A percentile compares a stretch with the other conserved stretches of the same genome.
Conservation (phyloP, 1,284 basidiomycete species). For the Sanghuangporus sanghuang region DNA sequence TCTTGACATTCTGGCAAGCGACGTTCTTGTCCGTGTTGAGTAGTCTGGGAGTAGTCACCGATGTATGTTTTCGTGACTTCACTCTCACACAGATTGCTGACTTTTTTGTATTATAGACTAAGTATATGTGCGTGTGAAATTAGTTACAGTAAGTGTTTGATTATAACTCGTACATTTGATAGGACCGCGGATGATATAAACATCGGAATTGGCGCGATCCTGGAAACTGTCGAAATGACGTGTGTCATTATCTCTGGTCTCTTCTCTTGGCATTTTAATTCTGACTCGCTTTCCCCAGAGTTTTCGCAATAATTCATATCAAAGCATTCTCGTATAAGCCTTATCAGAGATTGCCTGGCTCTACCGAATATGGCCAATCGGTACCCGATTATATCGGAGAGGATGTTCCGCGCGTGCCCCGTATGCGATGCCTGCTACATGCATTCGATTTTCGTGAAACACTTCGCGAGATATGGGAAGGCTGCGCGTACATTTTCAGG, state of each 20-base stretch:
- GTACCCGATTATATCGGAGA: constrained; percentile 25
- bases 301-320: constrained; percentile 70
- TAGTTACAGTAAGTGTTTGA: neutral
- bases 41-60: constrained; percentile 60
- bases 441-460: constrained; percentile 67
- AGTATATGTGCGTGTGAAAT: neutral
- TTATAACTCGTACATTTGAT: neutral
- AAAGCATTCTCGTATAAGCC: constrained; percentile 70
- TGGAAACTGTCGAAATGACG: constrained; percentile 77
- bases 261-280: neutral
- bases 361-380: constrained; percentile 7
- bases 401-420: constrained; percentile 35
- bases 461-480: constrained; percentile 50
- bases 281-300: constrained; percentile 29
- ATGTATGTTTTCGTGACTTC: constrained; percentile 34
- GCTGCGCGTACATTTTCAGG: constrained; percentile 49
- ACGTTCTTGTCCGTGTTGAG: constrained; percentile 57
- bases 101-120: neutral
- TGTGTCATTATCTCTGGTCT: constrained; percentile 29
- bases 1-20: constrained; percentile 79
- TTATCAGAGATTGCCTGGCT: constrained; percentile 31
- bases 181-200: constrained; percentile 70
- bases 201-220: constrained; percentile 64
- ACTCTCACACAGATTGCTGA: neutral
- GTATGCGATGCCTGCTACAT: constrained; percentile 51